A percentile compares a stretch with the other conserved stretches of the same genome.
Conservation (phyloP, 2,329 filamentous ascomycete species). For the Bimuria novae-zelandiae region DNA sequence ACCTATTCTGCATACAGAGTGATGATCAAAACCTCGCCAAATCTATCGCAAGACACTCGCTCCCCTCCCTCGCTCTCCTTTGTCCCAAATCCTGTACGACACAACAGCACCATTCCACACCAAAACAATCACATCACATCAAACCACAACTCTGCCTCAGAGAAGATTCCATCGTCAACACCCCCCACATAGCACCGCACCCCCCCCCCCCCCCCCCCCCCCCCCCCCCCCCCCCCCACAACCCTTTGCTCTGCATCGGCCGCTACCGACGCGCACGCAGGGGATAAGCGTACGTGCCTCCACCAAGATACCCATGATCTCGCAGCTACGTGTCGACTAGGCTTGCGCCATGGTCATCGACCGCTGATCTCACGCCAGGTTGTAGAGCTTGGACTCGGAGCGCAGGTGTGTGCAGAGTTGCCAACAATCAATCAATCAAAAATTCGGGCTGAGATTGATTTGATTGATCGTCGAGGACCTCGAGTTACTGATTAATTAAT, state of each 20-base stretch:
- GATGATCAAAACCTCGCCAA: no score
- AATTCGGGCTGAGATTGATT: no score
- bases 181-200: not conserved
- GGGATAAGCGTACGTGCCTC: not conserved
- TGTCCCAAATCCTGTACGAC: no score
- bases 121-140: not conserved
- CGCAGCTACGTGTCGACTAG: constrained; percentile 7
- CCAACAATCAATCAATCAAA: no score
- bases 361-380: constrained; percentile 7
- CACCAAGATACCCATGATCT: constrained; percentile 7
- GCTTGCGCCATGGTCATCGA: constrained; percentile 7
- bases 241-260: not conserved
- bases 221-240: not conserved
- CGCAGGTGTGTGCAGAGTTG: no score
- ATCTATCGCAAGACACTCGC: no score
- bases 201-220: not conserved
- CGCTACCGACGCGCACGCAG: constrained; percentile 3
- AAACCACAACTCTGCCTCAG: not conserved
- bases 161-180: constrained; percentile 6
- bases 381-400: constrained; percentile 7
- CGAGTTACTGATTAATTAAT: no score
- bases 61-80: no score
- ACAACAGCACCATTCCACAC: not conserved
- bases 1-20: no score
- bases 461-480: no score